phyloP scores from a whole-genome alignment of 2,329 filamentous ascomycete genomes.

The Tolypocladium ovalisporum region DNA sequence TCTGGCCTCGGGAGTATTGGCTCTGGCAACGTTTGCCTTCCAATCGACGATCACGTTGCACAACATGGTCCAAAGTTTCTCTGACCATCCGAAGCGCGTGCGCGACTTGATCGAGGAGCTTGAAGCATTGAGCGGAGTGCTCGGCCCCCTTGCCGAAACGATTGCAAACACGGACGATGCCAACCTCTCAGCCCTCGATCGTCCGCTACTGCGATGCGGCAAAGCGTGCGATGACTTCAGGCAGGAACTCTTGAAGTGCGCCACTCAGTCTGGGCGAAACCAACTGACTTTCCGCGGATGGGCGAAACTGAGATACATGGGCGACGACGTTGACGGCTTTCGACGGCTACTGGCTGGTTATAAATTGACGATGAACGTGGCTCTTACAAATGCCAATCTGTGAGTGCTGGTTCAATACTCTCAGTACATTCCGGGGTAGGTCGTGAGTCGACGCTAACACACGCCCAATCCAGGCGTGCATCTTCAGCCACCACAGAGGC shows the following conservation, averaged over 20 bases:
- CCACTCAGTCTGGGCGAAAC: background rate
- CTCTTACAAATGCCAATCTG: conserved; percentile 14
- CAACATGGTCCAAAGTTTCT: background rate
- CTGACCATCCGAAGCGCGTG: background rate
- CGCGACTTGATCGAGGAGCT: background rate
- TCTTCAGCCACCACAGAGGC: background rate
- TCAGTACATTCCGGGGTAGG: too few relatives aligned
- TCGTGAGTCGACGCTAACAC: background rate
- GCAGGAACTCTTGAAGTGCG: background rate
- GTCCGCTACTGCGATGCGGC: conserved; percentile 1
- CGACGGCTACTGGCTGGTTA: conserved; percentile 11
- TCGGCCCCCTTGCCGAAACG: background rate
- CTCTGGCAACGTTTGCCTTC: background rate
- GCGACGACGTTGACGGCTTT: conserved; percentile 10
- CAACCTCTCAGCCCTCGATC: background rate
- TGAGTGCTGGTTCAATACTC: conserved; percentile 1
- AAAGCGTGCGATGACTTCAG: conserved; percentile 6
- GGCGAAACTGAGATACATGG: background rate
- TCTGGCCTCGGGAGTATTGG: background rate
- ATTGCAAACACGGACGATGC: background rate
- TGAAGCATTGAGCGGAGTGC: background rate
- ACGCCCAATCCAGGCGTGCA: background rate
- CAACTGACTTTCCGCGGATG: background rate
- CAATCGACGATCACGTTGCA: background rate
- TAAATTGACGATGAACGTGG: conserved; percentile 16